Conservation (phyloP, 1,139 yeast species). For the Blastobotrys raffinosifermentans region DNA sequence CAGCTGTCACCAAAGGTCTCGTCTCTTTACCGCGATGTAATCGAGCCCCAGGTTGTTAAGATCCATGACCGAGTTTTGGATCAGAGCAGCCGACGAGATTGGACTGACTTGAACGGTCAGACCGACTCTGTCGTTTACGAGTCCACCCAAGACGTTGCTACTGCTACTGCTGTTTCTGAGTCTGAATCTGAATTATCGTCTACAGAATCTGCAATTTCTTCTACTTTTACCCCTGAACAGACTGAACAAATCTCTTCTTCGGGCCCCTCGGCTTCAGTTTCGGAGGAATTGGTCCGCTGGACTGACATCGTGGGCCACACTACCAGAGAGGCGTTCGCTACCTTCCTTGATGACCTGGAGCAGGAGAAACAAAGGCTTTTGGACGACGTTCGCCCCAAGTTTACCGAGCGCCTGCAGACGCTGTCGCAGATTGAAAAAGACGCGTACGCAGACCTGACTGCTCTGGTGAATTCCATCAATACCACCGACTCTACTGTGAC, state of each 20-base stretch:
- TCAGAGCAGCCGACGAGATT: slow-evolving; percentile 10
- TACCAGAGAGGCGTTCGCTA: slow-evolving; percentile 28
- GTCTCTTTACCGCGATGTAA: slow-evolving; percentile 20
- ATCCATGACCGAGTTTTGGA: slow-evolving; percentile 23
- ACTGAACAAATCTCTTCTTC: neutral
- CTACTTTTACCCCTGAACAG: slow-evolving; percentile 1
- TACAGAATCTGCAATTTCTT: neutral
- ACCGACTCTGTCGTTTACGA: neutral
- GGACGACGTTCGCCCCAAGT: slow-evolving; percentile 21
- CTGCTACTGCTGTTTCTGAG: slow-evolving; percentile 1
- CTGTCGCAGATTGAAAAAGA: slow-evolving; percentile 20
- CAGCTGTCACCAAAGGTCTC: slow-evolving; percentile 17
- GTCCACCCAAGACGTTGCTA: neutral
- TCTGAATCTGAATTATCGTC: slow-evolving; percentile 2
- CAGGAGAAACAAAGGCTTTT: slow-evolving; percentile 24
- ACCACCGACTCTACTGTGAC: slow-evolving; percentile 16
- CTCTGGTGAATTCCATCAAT: slow-evolving; percentile 16
- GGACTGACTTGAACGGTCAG: neutral
- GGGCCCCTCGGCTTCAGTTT: slow-evolving; percentile 8
- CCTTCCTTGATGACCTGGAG: slow-evolving; percentile 30
- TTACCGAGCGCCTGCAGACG: slow-evolving; percentile 22
- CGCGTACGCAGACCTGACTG: slow-evolving; percentile 18
- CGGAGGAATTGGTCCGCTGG: slow-evolving; percentile 22
- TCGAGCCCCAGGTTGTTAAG: slow-evolving; percentile 28
- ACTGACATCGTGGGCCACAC: slow-evolving; percentile 26